A percentile compares a stretch with the other conserved stretches of the same genome.
These are phyloP conservation scores for Macrolepiota dolichaula DNA, from an alignment of 768 basidiomycete genomes.

Conservation along the genomic window DNA sequence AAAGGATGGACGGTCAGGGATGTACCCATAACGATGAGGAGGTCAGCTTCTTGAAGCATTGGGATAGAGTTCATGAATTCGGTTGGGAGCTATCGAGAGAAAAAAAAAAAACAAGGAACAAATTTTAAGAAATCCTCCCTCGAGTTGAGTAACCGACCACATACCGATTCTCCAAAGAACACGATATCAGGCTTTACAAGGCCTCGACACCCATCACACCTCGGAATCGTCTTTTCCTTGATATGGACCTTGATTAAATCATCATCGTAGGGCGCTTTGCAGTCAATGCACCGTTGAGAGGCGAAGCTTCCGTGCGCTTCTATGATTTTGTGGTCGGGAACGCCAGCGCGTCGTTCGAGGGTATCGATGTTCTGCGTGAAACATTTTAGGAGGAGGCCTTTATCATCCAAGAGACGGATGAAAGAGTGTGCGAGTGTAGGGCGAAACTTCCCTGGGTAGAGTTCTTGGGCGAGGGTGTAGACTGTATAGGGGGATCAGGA, in stretches of 20 bases:
- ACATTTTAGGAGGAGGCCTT: slow-evolving; percentile 67
- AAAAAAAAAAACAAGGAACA: no score
- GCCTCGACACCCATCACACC: slow-evolving; percentile 64
- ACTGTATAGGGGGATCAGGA: slow-evolving; percentile 37
- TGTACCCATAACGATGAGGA: slow-evolving; percentile 89
- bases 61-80: slow-evolving; percentile 59
- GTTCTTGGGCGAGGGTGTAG: slow-evolving; percentile 89
- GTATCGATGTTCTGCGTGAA: slow-evolving; percentile 95
- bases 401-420: slow-evolving; percentile 72
- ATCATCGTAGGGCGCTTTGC: slow-evolving; percentile 54
- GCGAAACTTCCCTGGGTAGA: slow-evolving; percentile 87
- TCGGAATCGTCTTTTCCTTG: slow-evolving; percentile 58
- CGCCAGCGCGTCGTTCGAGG: slow-evolving; percentile 79
- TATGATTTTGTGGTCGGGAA: slow-evolving; percentile 70
- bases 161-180: slow-evolving; percentile 81
- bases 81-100: slow-evolving; percentile 57
- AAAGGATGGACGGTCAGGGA: slow-evolving; percentile 88
- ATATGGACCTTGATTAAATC: slow-evolving; percentile 68
- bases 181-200: slow-evolving; percentile 94
- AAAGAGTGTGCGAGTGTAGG: slow-evolving; percentile 92
- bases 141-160: slow-evolving; percentile 20
- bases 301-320: slow-evolving; percentile 99
- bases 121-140: not conserved
- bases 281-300: slow-evolving; percentile 77
- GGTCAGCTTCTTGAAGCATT: slow-evolving; percentile 63